Base-by-base conservation (phyloP, 148 eudicot genomes). In the Gaultheria prostrata region DNA sequence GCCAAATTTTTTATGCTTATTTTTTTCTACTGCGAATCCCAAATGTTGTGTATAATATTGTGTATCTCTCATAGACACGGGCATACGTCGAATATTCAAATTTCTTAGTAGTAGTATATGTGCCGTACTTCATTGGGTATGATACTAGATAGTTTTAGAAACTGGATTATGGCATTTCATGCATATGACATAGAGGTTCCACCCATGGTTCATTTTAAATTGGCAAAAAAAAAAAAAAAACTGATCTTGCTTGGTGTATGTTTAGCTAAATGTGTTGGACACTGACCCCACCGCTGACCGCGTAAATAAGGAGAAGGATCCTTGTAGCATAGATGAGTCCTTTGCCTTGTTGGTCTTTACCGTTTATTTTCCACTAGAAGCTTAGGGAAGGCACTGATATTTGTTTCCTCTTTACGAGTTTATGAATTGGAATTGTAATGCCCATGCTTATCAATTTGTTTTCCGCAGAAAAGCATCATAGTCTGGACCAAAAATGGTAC, bases 401-500 rank as follows among this genome's bases (percentile, higher is more conserved):
- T 51, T 51, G 11, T 49, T 77, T 77, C 79, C 53, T 51, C 24
- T 51, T 32, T 33, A 30, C 9, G 33, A 35, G 49, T n/a, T 74
- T 73, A 18, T 39, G 50, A 73, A 73, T 35, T 17, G n/a, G 46
- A 18, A 43, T 49, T 77, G 21, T 65, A 49, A 53, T 35, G 13
- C 70, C 67, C 50, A n/a, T 45, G 71, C 71, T 79, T 21, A 56
- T 72, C 49, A 67, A 26, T 26, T 79, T 45, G 15, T 56, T 21
- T 9, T 50, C 43, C 53, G 15, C 3, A 26, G 54, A 39, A 80
- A 79, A 33, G 13, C 2, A 48, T 46, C n/a, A 17, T 74, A 80
- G 75, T 63, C 46, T 73, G 51, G 49, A 49, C 49, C 46, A n/a
- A 86, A 83, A 87, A 95, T 95, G 98, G 85, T 88, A 69, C 87